Base-by-base conservation (phyloP, 1,284 basidiomycete species). In the Pseudozyma flocculosa region DNA sequence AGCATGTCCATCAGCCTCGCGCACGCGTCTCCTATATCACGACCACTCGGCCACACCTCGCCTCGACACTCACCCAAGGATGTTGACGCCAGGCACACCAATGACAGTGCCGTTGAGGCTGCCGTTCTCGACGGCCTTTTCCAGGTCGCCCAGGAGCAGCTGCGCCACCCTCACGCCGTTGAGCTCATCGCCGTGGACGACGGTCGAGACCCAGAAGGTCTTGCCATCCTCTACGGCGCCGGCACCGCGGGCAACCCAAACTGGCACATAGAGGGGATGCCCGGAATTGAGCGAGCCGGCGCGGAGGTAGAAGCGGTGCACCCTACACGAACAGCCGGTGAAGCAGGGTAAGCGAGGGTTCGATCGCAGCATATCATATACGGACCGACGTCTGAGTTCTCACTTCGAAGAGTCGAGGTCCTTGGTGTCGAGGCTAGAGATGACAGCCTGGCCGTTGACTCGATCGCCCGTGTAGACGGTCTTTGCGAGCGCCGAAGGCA, bases 281-380 rank as follows among this genome's bases (percentile, higher is more conserved):
- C 38, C 38, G 19, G 38, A 40, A n/a, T 40, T 40, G 38, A 40
- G 38, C 13, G n/a, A 19, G 14, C 38, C 38, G 3, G 38, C 38
- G 10, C 38, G 38, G 38, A 40, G 19, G 18, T 40, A 40, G 38
- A 40, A 40, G 38, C 38, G 38, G 21, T 40, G 38, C 19, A 40
- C 38, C n/a, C 38, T 40, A 19, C 17, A 13, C 29, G 29, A 29
- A 34, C 8, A 34, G 14, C 7, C 7, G 14, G 32, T 7, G 13
- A 29, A 13, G 29, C 29, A 29, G 13, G 29, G 29, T 29, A 29
- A n/a, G n/a, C 29, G 29, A 7, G 7, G 29, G 13, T 29, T 29
- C 29, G 7, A 7, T 29, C 29, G 29, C 29, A 5, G 5, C 29
- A 29, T 13, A 5, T 5, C 29, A 7, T 29, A 29, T 13, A 29